Percentiles rank a stretch among this genome's conserved stretches.
phyloP scores from a whole-genome alignment of 352 stramenopile genomes.

The Plasmopara viticola region DNA sequence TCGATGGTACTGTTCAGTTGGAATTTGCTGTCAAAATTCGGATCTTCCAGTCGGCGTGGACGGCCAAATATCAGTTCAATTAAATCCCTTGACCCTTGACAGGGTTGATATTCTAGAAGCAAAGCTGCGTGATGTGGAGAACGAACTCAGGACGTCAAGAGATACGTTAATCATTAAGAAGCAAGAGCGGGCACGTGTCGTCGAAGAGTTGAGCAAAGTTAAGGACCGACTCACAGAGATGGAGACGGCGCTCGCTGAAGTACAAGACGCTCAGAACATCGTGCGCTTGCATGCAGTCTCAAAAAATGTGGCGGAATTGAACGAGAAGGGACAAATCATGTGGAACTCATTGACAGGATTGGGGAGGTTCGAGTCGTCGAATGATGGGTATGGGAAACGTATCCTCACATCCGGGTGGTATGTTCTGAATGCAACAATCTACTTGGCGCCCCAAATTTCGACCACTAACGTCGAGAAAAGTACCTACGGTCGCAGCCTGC shows the following conservation, averaged over 20 bases:
- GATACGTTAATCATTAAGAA: slow-evolving; percentile 1
- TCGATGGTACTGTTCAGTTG: neutral
- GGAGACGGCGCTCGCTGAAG: neutral
- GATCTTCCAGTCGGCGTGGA: slow-evolving; percentile 7
- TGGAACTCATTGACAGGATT: neutral
- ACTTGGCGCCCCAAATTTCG: neutral
- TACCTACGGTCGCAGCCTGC: slow-evolving; percentile 3
- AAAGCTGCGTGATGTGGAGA: slow-evolving; percentile 4
- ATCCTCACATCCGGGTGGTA: slow-evolving; percentile 1
- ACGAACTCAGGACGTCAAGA: slow-evolving; percentile 3
- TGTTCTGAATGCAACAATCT: neutral
- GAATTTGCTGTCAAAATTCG: slow-evolving; percentile 7
- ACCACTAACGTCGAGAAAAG: neutral
- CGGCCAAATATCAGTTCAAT: slow-evolving; percentile 6
- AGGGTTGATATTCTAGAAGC: slow-evolving; percentile 10
- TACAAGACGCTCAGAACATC: neutral
- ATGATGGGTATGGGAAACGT: neutral
- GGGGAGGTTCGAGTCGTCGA: neutral
- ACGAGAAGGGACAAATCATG: slow-evolving; percentile 1
- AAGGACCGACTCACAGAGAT: neutral
- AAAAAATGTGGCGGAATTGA: neutral
- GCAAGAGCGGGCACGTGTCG: neutral
- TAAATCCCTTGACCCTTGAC: slow-evolving; percentile 4
- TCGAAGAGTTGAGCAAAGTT: slow-evolving; percentile 2
- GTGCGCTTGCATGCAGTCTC: neutral